Conservation (phyloP, 73 alveolate genomes). For the Paramecium caudatum region DNA sequence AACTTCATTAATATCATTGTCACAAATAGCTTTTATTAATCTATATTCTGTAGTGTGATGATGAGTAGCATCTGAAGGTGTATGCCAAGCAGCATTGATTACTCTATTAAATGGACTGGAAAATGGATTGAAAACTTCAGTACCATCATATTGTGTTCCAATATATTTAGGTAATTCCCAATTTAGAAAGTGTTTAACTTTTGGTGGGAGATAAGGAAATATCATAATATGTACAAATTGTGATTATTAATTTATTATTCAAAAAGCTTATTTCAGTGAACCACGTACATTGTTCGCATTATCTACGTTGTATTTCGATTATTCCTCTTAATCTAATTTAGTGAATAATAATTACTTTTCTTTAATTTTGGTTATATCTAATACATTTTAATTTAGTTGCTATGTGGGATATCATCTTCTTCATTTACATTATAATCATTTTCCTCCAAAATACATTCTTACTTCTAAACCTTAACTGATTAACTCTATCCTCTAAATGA, state of each 20-base stretch:
- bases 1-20: constrained; percentile 12
- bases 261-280: constrained; percentile 36
- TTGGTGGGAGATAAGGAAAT: not conserved
- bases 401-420: constrained; percentile 42
- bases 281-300: constrained; percentile 46
- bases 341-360: not conserved
- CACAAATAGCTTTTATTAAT: constrained; percentile 36
- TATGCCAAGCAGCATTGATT: constrained; percentile 22
- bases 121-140: constrained; percentile 18
- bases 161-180: constrained; percentile 10
- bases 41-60: constrained; percentile 15
- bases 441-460: constrained; percentile 32
- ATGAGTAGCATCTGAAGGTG: not conserved
- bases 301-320: constrained; percentile 3
- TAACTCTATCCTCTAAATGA: not conserved
- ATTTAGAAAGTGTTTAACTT: not conserved
- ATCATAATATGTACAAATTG: not conserved
- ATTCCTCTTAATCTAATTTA: constrained; percentile 10
- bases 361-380: constrained; percentile 59
- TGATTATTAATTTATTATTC: not conserved
- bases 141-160: constrained; percentile 26
- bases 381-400: constrained; percentile 17
- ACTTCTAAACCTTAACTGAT: not conserved
- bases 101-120: constrained; percentile 37
- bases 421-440: constrained; percentile 40